Base-by-base conservation (phyloP, 2,329 filamentous ascomycete genomes). In the Beauveria asiatica region DNA sequence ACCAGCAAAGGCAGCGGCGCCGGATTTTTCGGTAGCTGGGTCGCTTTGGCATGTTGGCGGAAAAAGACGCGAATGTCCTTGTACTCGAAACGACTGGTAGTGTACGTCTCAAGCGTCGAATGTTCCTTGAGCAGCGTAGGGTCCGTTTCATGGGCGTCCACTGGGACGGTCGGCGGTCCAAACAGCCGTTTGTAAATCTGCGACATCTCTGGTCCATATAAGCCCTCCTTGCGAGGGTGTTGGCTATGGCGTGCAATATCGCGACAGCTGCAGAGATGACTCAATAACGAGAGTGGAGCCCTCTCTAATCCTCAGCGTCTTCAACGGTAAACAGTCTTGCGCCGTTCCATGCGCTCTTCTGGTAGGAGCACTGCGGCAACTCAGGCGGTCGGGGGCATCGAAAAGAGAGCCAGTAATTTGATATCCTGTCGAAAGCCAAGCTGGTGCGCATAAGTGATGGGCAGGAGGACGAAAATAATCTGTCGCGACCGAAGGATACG, bases 1-100 rank as follows among this genome's bases (percentile, higher is more conserved):
- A 97, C 92, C 3, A 97, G 76, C 10, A 99, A 76, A 1, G 94
- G 94, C 11, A 97, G 75, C 0, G 89, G 86, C 0, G 83, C 80
- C 1, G 90, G 89, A 63, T 85, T 80, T 46, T 78, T 81, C 3
- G 90, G 91, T 4, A 97, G 80, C 71, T 94, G 89, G 62, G 86
- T 83, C n/a, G 87, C 85, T 69, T 97, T 91, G 21, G 86, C 83
- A 73, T 97, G 94, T 59, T 84, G 83, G 60, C 88, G 84, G 74
- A 88, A 92, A 72, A 97, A 97, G 48, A 92, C 86, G 60, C 93
- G 85, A 64, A 97, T 81, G 37, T 81, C 83, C 2, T 85, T 82
- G 70, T 97, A 97, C 9, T 82, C 86, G 64, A 86, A 86, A 30
- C 74, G 75, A 17, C 79, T 80, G 3, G 92, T 92, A n/a, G 80